Evolutionary conservation across 371 early-diverging fungal species (phyloP), one percentile per base, ranked within the genome.

Genomic region (Mortierella sp.): DNA sequence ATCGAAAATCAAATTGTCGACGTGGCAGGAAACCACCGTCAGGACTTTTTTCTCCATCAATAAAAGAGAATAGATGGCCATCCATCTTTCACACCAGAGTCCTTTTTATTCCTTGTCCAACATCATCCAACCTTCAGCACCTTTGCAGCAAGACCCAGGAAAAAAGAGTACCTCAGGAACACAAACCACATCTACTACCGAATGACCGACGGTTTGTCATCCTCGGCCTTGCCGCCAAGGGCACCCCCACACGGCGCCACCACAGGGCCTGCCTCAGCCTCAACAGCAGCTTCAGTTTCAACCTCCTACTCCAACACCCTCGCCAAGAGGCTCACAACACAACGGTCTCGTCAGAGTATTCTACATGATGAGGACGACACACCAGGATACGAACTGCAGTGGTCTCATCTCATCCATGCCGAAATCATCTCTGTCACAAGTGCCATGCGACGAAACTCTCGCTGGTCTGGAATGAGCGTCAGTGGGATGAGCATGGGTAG

Each of bases 391-490:
- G 94, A 94, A 77, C 79, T 93, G 19, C 80, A 86, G 50, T 95
- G 95, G 95, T 78, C 86, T n/a, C 93, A 94, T 79, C 86, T 96
- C 50, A 86, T 96, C 50, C 92, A 94, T 86, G 90, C 93, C 16
- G 96, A 96, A 86, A 94, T 95, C 64, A 92, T 92, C 70, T 90
- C 89, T 74, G 95, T 96, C 52, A 93, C 93, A 24, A 92, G 90
- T 77, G 92, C 93, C 43, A 95, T 96, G 95, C 90, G 95, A n/a
- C 94, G 94, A 86, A 95, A 95, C 85, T 92, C 94, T 68, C 92
- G 95, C 31, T 96, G 96, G 96, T 90, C 93, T 58, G 93, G 93
- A 40, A 90, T 91, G 87, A 89, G 89, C 44, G 91, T 90, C 24
- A 90, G 85, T 79, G 89, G 90, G 10, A 72, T 92, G 40, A 87